Base-by-base conservation (phyloP, 805 yeast species). In the Candida ponderosae region DNA sequence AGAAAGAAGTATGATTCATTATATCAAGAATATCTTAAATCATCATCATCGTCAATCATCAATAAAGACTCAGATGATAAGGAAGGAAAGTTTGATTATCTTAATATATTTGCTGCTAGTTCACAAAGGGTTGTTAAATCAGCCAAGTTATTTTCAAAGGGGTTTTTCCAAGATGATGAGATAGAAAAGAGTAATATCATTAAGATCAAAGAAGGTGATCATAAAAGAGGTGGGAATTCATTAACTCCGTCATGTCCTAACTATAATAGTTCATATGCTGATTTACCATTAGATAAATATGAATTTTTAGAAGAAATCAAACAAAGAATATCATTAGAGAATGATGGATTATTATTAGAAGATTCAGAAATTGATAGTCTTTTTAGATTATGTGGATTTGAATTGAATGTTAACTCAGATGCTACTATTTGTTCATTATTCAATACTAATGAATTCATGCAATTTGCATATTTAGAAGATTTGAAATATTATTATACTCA, bases 71-170 rank as follows among this genome's bases (percentile, higher is more conserved):
- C 14, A 24, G n/a, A 24, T 8, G 50, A 53, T 23, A 33, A 59
- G 4, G 40, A 48, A 5, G 53, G 77, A 21, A 76, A 74, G 7
- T 62, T 81, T 27, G n/a, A n/a, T n/a, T n/a, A n/a, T n/a, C n/a
- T n/a, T 13, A 9, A 24, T 24, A 24, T 24, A 8, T 80, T 77
- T 51, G 53, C 76, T 6, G 69, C 80, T 13, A 72, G 72, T 35
- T 69, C 72, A 32, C 67, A 70, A 41, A 66, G 87, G 43, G 73
- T 74, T 24, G 66, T 68, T 40, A 74, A 70, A 41, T 72, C 81
- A 29, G 73, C 82, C 7, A 54, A 63, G 20, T 60, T 64, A 48
- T 79, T 79, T 51, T 75, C 79, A 9, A 60, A 70, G 45, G 87
- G 85, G 0, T 79, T 81, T 56, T 62, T 74, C 46, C 72, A 72